phyloP scores from a whole-genome alignment of 352 stramenopile species.

The Phytopythium sindhum region DNA sequence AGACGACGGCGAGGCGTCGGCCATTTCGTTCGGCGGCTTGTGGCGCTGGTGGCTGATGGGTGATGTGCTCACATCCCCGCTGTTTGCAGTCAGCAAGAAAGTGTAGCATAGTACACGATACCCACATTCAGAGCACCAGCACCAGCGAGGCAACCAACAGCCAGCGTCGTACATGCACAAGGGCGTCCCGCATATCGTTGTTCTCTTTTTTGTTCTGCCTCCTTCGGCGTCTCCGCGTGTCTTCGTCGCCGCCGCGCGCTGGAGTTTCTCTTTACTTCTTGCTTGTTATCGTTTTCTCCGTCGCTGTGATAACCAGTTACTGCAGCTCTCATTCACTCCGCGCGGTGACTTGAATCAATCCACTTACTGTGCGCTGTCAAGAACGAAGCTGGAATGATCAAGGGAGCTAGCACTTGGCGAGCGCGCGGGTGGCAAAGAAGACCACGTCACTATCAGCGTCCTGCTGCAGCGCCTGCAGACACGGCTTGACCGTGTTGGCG shows the following conservation, averaged over 20 bases:
- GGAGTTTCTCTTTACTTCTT: background rate
- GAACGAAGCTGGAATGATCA: background rate
- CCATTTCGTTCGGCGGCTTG: conserved; percentile 24
- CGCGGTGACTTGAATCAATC: too few species aligned
- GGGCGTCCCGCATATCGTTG: background rate
- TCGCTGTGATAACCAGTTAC: background rate
- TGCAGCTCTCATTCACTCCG: background rate
- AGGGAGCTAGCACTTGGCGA: conserved; percentile 50
- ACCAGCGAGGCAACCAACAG: background rate
- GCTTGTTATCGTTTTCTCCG: background rate
- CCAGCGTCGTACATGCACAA: conserved; percentile 3
- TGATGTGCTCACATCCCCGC: background rate
- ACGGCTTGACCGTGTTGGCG: conserved; percentile 75
- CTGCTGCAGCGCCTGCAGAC: conserved; percentile 84
- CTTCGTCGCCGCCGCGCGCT: background rate
- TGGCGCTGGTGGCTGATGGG: conserved; percentile 66
- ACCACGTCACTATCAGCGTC: conserved; percentile 93
- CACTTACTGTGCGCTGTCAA: background rate
- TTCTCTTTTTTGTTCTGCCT: background rate
- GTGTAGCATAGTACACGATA: background rate
- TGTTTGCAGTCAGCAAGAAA: background rate
- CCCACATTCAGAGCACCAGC: background rate
- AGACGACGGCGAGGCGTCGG: background rate
- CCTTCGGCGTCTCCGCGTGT: background rate
- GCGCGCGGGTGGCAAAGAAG: conserved; percentile 89